These are phyloP conservation scores for Acrocalymma vagum DNA, from an alignment of 2,329 filamentous ascomycete species.

Conservation along the genomic window DNA sequence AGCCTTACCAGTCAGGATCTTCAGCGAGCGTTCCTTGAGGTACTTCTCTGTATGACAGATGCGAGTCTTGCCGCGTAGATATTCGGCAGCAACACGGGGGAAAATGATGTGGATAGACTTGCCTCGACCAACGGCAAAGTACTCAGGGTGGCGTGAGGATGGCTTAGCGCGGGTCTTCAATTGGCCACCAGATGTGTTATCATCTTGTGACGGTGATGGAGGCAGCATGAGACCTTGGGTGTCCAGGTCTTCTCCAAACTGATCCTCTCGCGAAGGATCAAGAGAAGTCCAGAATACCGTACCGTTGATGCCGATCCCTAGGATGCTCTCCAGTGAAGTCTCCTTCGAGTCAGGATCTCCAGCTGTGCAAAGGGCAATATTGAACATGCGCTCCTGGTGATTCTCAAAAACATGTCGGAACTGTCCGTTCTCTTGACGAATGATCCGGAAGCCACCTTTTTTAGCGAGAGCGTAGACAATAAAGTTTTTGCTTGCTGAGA, in stretches of 20 bases:
- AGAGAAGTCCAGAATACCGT: slow-evolving; percentile 95
- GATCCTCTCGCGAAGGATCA: slow-evolving; percentile 53
- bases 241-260: slow-evolving; percentile 81
- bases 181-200: slow-evolving; percentile 89
- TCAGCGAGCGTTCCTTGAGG: slow-evolving; percentile 84
- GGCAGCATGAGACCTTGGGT: slow-evolving; percentile 89
- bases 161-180: slow-evolving; percentile 94
- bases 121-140: slow-evolving; percentile 93
- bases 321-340: slow-evolving; percentile 74
- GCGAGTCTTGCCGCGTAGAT: slow-evolving; percentile 61
- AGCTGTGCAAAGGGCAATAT: slow-evolving; percentile 80
- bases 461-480: slow-evolving; percentile 96
- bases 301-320: slow-evolving; percentile 93
- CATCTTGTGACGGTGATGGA: slow-evolving; percentile 83
- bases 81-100: slow-evolving; percentile 63
- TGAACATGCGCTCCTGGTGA: slow-evolving; percentile 93
- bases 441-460: slow-evolving; percentile 90
- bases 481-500: slow-evolving; percentile 86
- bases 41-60: slow-evolving; percentile 87
- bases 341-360: slow-evolving; percentile 58
- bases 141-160: slow-evolving; percentile 87
- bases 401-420: slow-evolving; percentile 93
- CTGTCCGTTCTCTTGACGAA: slow-evolving; percentile 90
- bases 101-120: slow-evolving; percentile 93
- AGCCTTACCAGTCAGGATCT: slow-evolving; percentile 96